Conservation (phyloP, 805 yeast species). For the Metschnikowia corniflorae region DNA sequence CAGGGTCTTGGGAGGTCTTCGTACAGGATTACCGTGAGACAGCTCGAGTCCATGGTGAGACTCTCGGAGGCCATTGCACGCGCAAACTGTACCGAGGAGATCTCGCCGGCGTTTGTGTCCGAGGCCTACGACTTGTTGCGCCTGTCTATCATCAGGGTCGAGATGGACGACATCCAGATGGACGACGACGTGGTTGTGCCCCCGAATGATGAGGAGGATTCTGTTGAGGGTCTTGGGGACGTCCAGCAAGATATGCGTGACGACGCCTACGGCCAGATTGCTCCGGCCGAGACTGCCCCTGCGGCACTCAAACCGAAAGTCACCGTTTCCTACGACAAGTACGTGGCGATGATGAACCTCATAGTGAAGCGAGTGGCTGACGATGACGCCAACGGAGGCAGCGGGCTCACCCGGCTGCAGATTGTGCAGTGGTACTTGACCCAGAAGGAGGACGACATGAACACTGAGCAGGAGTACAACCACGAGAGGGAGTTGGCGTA, state of each 20-base stretch:
- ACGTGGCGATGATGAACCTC: slow-evolving; percentile 76
- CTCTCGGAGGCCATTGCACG: slow-evolving; percentile 94
- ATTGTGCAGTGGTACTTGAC: slow-evolving; percentile 79
- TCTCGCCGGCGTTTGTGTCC: slow-evolving; percentile 79
- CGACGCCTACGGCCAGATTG: not conserved
- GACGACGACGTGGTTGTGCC: slow-evolving; percentile 55
- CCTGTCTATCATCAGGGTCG: slow-evolving; percentile 90
- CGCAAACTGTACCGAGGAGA: slow-evolving; percentile 89
- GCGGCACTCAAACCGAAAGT: slow-evolving; percentile 25
- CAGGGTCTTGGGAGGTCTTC: slow-evolving; percentile 83
- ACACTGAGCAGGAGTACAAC: slow-evolving; percentile 66
- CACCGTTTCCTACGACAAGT: slow-evolving; percentile 76
- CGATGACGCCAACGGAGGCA: slow-evolving; percentile 44
- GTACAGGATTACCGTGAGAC: slow-evolving; percentile 95
- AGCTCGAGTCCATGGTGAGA: slow-evolving; percentile 89
- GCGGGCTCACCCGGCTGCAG: slow-evolving; percentile 65
- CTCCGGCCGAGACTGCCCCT: not conserved
- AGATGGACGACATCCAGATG: slow-evolving; percentile 85
- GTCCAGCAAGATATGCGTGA: slow-evolving; percentile 3
- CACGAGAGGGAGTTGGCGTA: slow-evolving; percentile 65
- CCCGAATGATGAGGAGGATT: slow-evolving; percentile 16
- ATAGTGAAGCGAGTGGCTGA: slow-evolving; percentile 64
- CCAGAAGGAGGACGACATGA: slow-evolving; percentile 66
- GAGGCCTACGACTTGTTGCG: slow-evolving; percentile 89
- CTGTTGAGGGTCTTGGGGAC: slow-evolving; percentile 19